Percentiles rank a stretch among this genome's conserved stretches.
Conservation (phyloP, 108 stramenopile species). For the Pseudonitzschia pungens region DNA sequence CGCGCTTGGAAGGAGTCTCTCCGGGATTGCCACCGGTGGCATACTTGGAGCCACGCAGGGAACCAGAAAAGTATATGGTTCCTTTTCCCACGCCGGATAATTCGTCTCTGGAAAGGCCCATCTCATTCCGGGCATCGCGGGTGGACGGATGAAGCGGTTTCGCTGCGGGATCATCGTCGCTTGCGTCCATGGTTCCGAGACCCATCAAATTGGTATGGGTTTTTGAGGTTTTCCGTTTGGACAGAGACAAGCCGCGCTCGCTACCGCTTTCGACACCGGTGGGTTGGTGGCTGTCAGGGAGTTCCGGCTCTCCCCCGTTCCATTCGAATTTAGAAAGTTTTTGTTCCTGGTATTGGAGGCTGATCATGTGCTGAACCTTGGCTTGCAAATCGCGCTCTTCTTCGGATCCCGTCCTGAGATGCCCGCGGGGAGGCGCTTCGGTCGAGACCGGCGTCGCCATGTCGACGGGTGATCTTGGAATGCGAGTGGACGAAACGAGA, state of each 20-base stretch:
- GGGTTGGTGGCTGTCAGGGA: no score
- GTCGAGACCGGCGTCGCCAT: constrained; percentile 39
- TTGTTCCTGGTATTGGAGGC: constrained; percentile 43
- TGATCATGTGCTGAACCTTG: constrained; percentile 45
- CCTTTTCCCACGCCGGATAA: constrained; percentile 33
- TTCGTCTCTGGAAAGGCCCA: no score
- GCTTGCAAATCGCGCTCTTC: constrained; percentile 37
- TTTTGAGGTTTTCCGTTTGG: neutral
- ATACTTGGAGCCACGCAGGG: neutral
- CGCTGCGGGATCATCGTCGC: neutral
- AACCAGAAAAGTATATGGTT: constrained; percentile 27
- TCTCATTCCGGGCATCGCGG: no score
- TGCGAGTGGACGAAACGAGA: no score
- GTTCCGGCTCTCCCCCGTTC: no score
- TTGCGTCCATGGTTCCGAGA: neutral
- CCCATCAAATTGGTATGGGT: neutral
- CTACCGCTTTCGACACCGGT: no score
- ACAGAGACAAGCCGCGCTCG: neutral
- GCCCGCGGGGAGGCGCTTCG: constrained; percentile 24
- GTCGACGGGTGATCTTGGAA: neutral
- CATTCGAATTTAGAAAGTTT: neutral
- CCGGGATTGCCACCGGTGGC: neutral
- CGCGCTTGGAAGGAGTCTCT: neutral
- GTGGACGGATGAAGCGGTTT: no score
- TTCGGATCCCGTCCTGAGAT: constrained; percentile 25